A percentile compares a stretch with the other conserved stretches of the same genome.
phyloP scores from a whole-genome alignment of 306 rosid species.

The Lithocarpus polystachyus region DNA sequence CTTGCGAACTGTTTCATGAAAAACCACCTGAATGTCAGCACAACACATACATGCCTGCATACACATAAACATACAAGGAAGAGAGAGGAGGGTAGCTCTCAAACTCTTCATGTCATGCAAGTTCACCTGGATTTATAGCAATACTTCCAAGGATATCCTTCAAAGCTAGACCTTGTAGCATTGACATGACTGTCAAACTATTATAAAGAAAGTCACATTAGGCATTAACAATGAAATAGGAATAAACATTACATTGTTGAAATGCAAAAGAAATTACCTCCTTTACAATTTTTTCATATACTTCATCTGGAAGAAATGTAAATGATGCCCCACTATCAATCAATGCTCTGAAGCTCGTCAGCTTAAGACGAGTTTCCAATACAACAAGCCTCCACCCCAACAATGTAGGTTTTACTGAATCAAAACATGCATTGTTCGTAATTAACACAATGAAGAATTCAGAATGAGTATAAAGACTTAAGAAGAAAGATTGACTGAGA shows the following conservation, averaged over 20 bases:
- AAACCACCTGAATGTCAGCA: constrained; percentile 3
- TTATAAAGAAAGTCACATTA: constrained; percentile 28
- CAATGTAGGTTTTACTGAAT: constrained; percentile 65
- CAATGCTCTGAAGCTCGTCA: constrained; percentile 61
- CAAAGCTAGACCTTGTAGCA: constrained; percentile 51
- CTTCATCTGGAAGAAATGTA: constrained; percentile 79
- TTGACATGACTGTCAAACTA: constrained; percentile 77
- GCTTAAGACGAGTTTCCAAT: constrained; percentile 56
- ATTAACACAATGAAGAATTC: constrained; percentile 18
- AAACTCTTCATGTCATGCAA: constrained; percentile 5
- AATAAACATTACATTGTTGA: constrained; percentile 6
- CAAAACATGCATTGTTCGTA: constrained; percentile 17
- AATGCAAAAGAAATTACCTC: constrained; percentile 52
- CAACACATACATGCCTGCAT: background rate
- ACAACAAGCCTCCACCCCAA: constrained; percentile 82
- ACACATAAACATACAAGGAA: background rate
- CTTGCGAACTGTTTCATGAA: constrained; percentile 49
- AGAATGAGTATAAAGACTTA: background rate
- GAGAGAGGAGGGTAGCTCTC: background rate
- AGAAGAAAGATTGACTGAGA: background rate
- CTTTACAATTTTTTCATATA: constrained; percentile 50
- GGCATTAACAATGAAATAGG: constrained; percentile 15
- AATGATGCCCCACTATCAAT: constrained; percentile 93
- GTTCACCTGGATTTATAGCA: constrained; percentile 71
- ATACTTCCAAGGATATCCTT: constrained; percentile 78